Evolutionary conservation across 305 asterid genomes (phyloP).

Genomic region (Fraxinus platypoda): DNA sequence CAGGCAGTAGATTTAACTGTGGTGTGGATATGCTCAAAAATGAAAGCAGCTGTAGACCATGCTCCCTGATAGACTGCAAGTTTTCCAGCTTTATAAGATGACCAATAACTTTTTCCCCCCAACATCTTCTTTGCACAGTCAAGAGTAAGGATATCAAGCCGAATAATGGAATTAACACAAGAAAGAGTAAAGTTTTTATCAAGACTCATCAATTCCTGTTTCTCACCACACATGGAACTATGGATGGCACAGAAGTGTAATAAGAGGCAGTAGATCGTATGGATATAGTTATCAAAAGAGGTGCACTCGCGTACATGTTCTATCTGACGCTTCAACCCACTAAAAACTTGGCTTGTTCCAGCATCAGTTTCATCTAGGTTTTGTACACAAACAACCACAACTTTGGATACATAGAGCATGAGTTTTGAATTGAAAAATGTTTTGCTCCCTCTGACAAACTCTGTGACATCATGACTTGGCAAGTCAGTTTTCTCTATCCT

Average conservation of each 20-base stretch:
- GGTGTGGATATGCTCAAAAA: slow-evolving; percentile 57
- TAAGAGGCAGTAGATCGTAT: slow-evolving; percentile 41
- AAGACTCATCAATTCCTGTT: slow-evolving; percentile 29
- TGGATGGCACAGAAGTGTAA: slow-evolving; percentile 43
- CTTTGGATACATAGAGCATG: slow-evolving; percentile 46
- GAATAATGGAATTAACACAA: slow-evolving; percentile 35
- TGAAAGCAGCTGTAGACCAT: slow-evolving; percentile 68
- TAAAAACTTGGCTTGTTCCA: slow-evolving; percentile 35
- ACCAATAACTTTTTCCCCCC: slow-evolving; percentile 54
- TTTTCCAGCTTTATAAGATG: slow-evolving; percentile 68
- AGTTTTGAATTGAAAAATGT: slow-evolving; percentile 32
- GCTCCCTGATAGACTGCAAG: slow-evolving; percentile 76
- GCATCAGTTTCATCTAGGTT: slow-evolving; percentile 39
- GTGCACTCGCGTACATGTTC: slow-evolving; percentile 40
- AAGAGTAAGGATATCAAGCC: slow-evolving; percentile 42
- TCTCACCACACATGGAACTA: slow-evolving; percentile 31
- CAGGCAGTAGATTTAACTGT: slow-evolving; percentile 52
- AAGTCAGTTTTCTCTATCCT: slow-evolving; percentile 29
- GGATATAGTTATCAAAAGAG: slow-evolving; percentile 39
- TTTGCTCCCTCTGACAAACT: slow-evolving; percentile 28
- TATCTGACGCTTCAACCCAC: slow-evolving; percentile 49
- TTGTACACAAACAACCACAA: slow-evolving; percentile 51
- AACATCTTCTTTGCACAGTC: slow-evolving; percentile 50
- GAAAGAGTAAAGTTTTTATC: slow-evolving; percentile 17
- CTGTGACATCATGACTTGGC: slow-evolving; percentile 21